Percentiles rank a stretch among this genome's conserved stretches.
These are phyloP conservation scores for Planoprotostelium fungivorum DNA, from an alignment of 78 protist genomes.

Conservation along the genomic window DNA sequence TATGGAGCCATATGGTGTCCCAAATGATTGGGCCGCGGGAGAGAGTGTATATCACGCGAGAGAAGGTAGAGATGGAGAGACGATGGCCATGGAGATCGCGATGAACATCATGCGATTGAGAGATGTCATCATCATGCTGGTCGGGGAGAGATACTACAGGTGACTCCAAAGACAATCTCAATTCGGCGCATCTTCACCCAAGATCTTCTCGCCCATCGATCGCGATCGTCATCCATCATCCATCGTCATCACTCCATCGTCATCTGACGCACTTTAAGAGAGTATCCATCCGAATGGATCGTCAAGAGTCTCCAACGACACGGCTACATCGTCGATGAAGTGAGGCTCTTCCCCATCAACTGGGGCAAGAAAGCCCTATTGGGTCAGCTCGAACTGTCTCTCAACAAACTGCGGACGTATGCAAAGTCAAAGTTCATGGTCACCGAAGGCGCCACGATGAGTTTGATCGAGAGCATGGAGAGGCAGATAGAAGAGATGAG, in stretches of 20 bases:
- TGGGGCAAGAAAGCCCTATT: neutral
- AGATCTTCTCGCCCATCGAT: too few relatives aligned
- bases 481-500: neutral
- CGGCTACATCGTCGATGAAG: neutral
- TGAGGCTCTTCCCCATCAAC: neutral
- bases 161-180: too few relatives aligned
- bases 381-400: neutral
- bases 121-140: neutral
- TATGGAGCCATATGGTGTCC: neutral
- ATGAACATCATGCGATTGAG: neutral
- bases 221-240: neutral
- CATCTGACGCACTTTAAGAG: too few relatives aligned
- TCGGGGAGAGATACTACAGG: neutral
- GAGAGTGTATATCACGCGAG: neutral
- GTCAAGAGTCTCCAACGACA: neutral
- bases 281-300: neutral
- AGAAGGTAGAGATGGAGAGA: neutral
- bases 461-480: neutral
- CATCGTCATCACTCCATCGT: too few relatives aligned
- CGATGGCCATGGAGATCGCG: neutral
- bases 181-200: too few relatives aligned
- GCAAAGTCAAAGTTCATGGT: neutral
- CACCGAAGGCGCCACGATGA: neutral
- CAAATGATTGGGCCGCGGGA: neutral
- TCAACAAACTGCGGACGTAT: neutral